Percentiles rank a stretch among this genome's conserved stretches.
These are phyloP conservation scores for Alternaria sp. DNA, from an alignment of 2,329 filamentous ascomycete genomes.

Conservation along the genomic window DNA sequence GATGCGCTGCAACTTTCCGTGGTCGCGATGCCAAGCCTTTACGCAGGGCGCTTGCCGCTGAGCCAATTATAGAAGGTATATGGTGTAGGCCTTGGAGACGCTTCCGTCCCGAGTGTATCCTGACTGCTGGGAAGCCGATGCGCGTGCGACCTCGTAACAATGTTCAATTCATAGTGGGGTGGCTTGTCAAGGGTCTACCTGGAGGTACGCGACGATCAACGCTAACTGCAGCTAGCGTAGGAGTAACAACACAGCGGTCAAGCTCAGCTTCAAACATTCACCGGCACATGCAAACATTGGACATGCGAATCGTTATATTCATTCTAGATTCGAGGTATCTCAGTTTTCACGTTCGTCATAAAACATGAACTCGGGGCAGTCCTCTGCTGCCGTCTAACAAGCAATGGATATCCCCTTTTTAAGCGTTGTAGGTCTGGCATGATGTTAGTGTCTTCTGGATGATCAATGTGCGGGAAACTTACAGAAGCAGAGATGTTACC, in stretches of 20 bases:
- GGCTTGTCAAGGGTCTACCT: slow-evolving; percentile 6
- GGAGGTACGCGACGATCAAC: slow-evolving; percentile 1
- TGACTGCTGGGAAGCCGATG: not conserved
- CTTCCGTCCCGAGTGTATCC: not conserved
- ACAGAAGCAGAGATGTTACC: slow-evolving; percentile 91
- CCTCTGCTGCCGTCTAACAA: slow-evolving; percentile 22
- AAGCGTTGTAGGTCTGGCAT: slow-evolving; percentile 85
- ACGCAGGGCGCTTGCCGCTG: slow-evolving; percentile 19
- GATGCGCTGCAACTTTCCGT: slow-evolving; percentile 20
- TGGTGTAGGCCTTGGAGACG: not conserved
- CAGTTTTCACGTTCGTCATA: slow-evolving; percentile 18
- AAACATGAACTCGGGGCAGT: slow-evolving; percentile 9
- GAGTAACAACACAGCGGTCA: slow-evolving; percentile 5
- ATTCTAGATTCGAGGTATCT: slow-evolving; percentile 31
- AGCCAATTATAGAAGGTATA: slow-evolving; percentile 4
- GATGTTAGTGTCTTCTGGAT: not conserved
- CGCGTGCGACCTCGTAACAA: not conserved
- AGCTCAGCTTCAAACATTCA: not conserved
- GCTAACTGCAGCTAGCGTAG: slow-evolving; percentile 10
- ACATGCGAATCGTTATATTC: slow-evolving; percentile 27
- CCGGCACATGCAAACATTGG: not conserved
- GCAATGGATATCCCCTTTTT: slow-evolving; percentile 48
- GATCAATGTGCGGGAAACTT: not conserved
- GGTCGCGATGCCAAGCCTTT: slow-evolving; percentile 21
- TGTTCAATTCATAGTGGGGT: slow-evolving; percentile 8